A percentile compares a stretch with the other conserved stretches of the same genome.
Conservation (phyloP, 139 green algal species). For the Desmodesmus armatus region DNA sequence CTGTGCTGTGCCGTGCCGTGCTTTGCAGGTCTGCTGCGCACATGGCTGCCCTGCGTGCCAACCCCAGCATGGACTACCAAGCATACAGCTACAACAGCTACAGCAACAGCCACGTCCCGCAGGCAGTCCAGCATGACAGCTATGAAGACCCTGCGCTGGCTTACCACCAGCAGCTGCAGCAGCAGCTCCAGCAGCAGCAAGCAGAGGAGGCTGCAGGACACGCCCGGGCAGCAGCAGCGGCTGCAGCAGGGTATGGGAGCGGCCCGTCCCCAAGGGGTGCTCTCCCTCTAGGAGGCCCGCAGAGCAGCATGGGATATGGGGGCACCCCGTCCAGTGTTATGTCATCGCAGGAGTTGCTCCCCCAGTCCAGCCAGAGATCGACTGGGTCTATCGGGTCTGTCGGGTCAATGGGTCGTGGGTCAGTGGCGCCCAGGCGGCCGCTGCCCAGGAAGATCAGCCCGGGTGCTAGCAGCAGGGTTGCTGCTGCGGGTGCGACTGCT, state of each 20-base stretch:
- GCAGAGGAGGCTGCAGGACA: background rate
- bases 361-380: too few species aligned
- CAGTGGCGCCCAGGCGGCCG: background rate
- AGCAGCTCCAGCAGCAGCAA: slow-evolving; percentile 22
- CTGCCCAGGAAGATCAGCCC: slow-evolving; percentile 3
- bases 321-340: too few species aligned
- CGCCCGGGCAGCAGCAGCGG: slow-evolving; percentile 32
- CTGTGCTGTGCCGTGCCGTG: too few species aligned
- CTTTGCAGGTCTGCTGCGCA: too few species aligned
- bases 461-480: slow-evolving; percentile 22
- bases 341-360: too few species aligned
- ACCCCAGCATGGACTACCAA: slow-evolving; percentile 29
- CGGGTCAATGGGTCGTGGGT: too few species aligned
- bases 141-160: background rate
- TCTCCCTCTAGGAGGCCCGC: too few species aligned
- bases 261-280: too few species aligned
- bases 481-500: slow-evolving; percentile 24
- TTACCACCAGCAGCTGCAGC: background rate
- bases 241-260: too few species aligned
- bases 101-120: background rate
- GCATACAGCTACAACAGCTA: slow-evolving; percentile 3
- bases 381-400: too few species aligned
- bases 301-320: too few species aligned
- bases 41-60: slow-evolving; percentile 9
- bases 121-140: too few species aligned